These are phyloP conservation scores for Septoria petroselini DNA, from an alignment of 2,329 filamentous ascomycete species.

Conservation along the genomic window DNA sequence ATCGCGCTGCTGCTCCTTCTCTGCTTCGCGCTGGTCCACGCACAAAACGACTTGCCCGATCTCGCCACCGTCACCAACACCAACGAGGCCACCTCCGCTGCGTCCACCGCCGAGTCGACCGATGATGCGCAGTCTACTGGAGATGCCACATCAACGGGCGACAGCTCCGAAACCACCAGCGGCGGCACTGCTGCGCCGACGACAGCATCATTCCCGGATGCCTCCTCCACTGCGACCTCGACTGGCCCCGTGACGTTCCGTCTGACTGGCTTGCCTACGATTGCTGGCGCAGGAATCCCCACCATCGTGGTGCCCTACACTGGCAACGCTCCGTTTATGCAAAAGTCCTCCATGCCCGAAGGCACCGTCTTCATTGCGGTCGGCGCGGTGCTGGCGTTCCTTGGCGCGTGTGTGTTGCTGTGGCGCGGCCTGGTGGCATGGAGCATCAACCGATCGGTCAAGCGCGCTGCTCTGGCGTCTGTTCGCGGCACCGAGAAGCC, in stretches of 20 bases:
- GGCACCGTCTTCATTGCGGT: conserved; percentile 96
- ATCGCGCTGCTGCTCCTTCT: conserved; percentile 29
- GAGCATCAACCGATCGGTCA: conserved; percentile 87
- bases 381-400: conserved; percentile 78
- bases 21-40: conserved; percentile 25
- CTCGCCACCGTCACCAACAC: conserved; percentile 30
- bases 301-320: conserved; percentile 77
- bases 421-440: conserved; percentile 89
- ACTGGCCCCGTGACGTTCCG: conserved; percentile 31
- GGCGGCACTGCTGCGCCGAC: conserved; percentile 21
- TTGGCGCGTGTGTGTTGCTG: conserved; percentile 74
- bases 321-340: conserved; percentile 84
- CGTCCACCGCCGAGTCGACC: conserved; percentile 15
- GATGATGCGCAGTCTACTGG: too few species aligned
- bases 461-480: conserved; percentile 75
- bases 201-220: conserved; percentile 15
- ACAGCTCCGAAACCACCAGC: conserved; percentile 24
- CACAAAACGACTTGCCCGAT: conserved; percentile 33
- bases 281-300: conserved; percentile 60
- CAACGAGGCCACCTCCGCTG: conserved; percentile 18
- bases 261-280: conserved; percentile 50
- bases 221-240: conserved; percentile 30
- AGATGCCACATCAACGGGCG: conserved; percentile 26
- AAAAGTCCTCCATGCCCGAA: conserved; percentile 77
- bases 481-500: conserved; percentile 45